These are phyloP conservation scores for Nakaseomyces sp. DNA, from an alignment of 1,139 yeast genomes.

Conservation along the genomic window DNA sequence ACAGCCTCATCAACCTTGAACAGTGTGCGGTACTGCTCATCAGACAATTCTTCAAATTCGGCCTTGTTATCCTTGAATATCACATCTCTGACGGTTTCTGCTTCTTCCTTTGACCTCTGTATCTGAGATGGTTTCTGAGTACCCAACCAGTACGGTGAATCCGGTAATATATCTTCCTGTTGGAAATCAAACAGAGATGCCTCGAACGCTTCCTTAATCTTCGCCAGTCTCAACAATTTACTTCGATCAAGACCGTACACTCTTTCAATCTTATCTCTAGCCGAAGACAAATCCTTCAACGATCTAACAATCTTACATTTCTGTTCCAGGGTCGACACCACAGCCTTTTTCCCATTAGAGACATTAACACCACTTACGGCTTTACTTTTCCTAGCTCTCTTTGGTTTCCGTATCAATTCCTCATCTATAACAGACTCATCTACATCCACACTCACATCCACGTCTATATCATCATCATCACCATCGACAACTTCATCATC, in stretches of 20 bases:
- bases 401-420: neutral
- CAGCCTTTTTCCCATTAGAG: neutral
- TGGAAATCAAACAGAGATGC: conserved; percentile 29
- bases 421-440: neutral
- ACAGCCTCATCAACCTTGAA: conserved; percentile 15
- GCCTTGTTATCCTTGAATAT: conserved; percentile 15
- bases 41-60: conserved; percentile 11
- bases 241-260: conserved; percentile 33
- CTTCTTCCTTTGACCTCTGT: neutral
- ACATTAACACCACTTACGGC: too few species aligned
- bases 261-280: conserved; percentile 33
- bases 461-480: conserved; percentile 12
- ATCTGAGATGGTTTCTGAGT: conserved; percentile 10
- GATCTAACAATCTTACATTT: conserved; percentile 24
- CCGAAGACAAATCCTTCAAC: conserved; percentile 30
- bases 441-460: conserved; percentile 10
- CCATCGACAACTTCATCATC: neutral
- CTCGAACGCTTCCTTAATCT: conserved; percentile 34
- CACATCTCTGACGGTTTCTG: conserved; percentile 16
- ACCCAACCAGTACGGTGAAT: conserved; percentile 16
- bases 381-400: conserved; percentile 9
- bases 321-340: conserved; percentile 12
- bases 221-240: conserved; percentile 31
- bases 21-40: conserved; percentile 12
- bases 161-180: conserved; percentile 14